Evolutionary conservation across 2,329 filamentous ascomycete species (phyloP), one percentile per base, ranked within the genome.

Genomic region (Fusarium zealandicum): DNA sequence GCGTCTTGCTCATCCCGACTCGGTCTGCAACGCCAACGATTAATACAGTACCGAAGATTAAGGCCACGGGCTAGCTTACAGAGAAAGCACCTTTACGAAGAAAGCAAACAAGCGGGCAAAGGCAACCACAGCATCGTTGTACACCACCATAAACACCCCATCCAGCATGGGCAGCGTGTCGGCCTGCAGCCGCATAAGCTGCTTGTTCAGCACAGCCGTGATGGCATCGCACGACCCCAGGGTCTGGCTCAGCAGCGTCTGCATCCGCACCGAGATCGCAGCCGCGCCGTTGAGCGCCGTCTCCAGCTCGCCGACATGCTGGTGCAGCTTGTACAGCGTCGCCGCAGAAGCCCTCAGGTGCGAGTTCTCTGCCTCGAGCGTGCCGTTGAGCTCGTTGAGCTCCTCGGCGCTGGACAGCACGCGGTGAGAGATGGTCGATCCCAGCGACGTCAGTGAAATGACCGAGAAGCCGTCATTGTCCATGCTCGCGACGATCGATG

Each of bases 381-480:
- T 46, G 12, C 56, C 51, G 31, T 68, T 49, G 1, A 75, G 40
- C 14, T 63, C 64, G 16, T 69, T 64, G 11, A 75, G 57, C 57
- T 75, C 73, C 22, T 63, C 63, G 0, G 62, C 61, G 16, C 66
- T 66, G 0, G 71, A 69, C 7, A 72, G 39, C 6, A 68, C 51
- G 8, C 69, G 66, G n/a, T 72, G 66, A 5, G 70, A 64, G 37
- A 75, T 69, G 32, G 64, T 61, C 11, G 68, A 61, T 42, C 69
- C 70, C 9, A 68, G 62, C 0, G 72, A 69, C 3, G 70, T 70
- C 9, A 74, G 51, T n/a, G 72, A 70, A 5, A 69, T 61, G 35
- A 70, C 65, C 10, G 73, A 73, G 64, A 73, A 75, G 42, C 70
- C 66, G 53, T 72, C 67, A 39, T 69, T 62, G 47, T 73, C 68